Conservation (phyloP, 495 filamentous ascomycete genomes). For the Aspergillus baeticus region DNA sequence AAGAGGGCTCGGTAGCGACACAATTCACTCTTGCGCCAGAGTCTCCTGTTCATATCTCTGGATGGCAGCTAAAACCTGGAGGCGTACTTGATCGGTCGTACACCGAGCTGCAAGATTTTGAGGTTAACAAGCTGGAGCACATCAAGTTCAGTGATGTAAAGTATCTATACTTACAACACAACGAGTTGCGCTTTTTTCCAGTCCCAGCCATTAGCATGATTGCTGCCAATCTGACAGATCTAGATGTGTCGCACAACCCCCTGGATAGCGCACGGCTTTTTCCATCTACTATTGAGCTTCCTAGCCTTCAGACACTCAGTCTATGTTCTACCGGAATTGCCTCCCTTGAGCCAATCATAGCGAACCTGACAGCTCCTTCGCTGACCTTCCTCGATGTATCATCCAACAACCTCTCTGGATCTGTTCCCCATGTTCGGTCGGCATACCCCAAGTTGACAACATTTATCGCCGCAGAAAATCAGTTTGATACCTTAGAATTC, state of each 20-base stretch:
- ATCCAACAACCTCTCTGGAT: conserved; percentile 67
- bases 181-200: conserved; percentile 70
- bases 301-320: conserved; percentile 71
- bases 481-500: conserved; percentile 66
- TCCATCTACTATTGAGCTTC: conserved; percentile 60
- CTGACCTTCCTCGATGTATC: conserved; percentile 77
- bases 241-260: conserved; percentile 81
- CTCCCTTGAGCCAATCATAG: conserved; percentile 59
- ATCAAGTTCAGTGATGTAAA: conserved; percentile 47
- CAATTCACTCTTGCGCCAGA: conserved; percentile 47
- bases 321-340: conserved; percentile 68
- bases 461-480: conserved; percentile 74
- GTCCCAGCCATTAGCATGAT: conserved; percentile 61
- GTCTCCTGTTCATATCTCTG: conserved; percentile 29
- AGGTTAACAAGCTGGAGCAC: conserved; percentile 43
- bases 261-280: conserved; percentile 62
- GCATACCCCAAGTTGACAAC: conserved; percentile 65
- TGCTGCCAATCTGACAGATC: conserved; percentile 62
- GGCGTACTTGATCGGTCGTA: conserved; percentile 73
- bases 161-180: conserved; percentile 70
- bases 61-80: conserved; percentile 66
- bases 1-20: conserved; percentile 43
- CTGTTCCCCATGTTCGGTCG: conserved; percentile 56
- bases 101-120: conserved; percentile 54
- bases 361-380: conserved; percentile 64